Evolutionary conservation across 345 rosid genomes (phyloP).

Genomic region (Balakata baccata): DNA sequence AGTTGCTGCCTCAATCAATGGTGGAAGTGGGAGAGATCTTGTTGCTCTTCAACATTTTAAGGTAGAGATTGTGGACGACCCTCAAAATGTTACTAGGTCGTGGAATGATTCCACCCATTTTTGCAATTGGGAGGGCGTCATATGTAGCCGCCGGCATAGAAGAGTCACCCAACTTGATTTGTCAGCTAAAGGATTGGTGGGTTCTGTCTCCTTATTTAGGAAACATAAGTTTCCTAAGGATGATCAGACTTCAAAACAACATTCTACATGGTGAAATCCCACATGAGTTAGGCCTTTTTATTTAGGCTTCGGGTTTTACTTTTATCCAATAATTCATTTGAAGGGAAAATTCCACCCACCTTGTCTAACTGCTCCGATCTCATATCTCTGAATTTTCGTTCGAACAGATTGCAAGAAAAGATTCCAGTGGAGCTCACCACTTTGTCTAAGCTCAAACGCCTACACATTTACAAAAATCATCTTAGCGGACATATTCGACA

Average conservation of each 20-base stretch:
- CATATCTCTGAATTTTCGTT: background rate
- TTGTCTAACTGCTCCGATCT: conserved; percentile 18
- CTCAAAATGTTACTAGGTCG: background rate
- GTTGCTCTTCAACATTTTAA: too few species aligned
- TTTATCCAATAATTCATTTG: background rate
- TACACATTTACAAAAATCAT: background rate
- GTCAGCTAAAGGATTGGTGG: background rate
- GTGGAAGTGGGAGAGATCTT: too few species aligned
- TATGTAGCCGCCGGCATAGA: background rate
- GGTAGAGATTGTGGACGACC: too few species aligned
- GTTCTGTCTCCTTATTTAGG: conserved; percentile 7
- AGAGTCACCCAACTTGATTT: conserved; percentile 2
- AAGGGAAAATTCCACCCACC: conserved; percentile 17
- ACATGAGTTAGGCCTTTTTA: conserved; percentile 7
- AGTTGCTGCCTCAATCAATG: too few species aligned
- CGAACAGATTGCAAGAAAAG: conserved; percentile 12
- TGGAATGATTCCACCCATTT: conserved; percentile 1
- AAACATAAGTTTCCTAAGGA: conserved; percentile 5
- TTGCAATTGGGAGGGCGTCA: conserved; percentile 2
- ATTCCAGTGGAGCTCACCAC: conserved; percentile 13
- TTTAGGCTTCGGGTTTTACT: background rate
- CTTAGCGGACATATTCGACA: conserved; percentile 17
- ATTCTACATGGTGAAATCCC: conserved; percentile 14
- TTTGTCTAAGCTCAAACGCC: background rate
- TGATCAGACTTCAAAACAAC: background rate